phyloP scores from a whole-genome alignment of 2,329 filamentous ascomycete genomes.

The Nakataea oryzae region DNA sequence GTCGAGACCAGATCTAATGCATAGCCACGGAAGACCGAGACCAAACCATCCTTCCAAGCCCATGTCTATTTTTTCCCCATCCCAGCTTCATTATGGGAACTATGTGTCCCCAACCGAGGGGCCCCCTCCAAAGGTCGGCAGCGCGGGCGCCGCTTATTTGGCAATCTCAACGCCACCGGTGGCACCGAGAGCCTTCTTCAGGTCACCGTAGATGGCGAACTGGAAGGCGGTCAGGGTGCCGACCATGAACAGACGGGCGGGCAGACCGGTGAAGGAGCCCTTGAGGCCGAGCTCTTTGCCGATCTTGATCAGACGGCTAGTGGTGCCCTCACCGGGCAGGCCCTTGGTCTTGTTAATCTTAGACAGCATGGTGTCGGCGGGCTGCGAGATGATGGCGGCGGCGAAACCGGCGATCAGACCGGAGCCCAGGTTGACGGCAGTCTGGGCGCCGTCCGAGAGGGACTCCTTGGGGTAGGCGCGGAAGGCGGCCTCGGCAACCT shows the following conservation, averaged over 20 bases:
- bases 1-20: conserved; percentile 1
- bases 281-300: conserved; percentile 65
- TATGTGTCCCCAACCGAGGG: not conserved
- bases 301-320: conserved; percentile 68
- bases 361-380: conserved; percentile 76
- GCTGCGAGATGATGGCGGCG: conserved; percentile 70
- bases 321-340: conserved; percentile 67
- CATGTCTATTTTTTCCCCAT: not conserved
- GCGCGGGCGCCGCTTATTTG: conserved; percentile 22
- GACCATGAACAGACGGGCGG: conserved; percentile 46
- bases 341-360: conserved; percentile 89
- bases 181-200: conserved; percentile 61
- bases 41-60: not conserved
- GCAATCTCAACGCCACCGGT: conserved; percentile 66
- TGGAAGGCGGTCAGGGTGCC: conserved; percentile 62
- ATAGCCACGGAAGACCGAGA: not conserved
- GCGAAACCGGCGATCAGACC: conserved; percentile 55
- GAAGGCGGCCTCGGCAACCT: conserved; percentile 63
- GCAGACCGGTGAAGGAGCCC: conserved; percentile 65
- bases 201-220: conserved; percentile 72
- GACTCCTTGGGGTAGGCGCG: conserved; percentile 53
- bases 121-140: not conserved
- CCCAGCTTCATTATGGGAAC: not conserved
- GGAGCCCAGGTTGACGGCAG: conserved; percentile 46
- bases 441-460: conserved; percentile 55